Evolutionary conservation across 495 filamentous ascomycete genomes (phyloP).

Genomic region (Penicillium cinerascens): DNA sequence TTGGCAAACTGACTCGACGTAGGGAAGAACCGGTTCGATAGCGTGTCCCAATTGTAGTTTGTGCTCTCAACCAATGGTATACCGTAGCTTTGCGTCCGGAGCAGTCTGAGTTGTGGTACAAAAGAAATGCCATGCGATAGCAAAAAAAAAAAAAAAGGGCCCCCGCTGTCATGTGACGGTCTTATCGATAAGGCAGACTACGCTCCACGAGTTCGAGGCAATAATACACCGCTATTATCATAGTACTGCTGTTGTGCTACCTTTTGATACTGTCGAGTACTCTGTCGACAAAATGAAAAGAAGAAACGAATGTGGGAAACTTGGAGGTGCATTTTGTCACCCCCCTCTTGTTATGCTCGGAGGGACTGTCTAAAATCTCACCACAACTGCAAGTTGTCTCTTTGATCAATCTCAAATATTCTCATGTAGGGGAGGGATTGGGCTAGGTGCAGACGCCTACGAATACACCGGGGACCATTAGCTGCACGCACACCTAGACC

Average conservation of each 20-base stretch:
- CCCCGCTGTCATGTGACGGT: conserved; percentile 16
- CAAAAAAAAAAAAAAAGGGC: conserved; percentile 5
- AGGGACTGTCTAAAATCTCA: neutral
- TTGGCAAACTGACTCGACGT: neutral
- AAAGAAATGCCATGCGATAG: neutral
- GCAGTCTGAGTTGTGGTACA: neutral
- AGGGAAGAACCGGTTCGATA: neutral
- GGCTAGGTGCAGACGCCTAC: neutral
- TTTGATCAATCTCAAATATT: neutral
- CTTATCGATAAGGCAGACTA: conserved; percentile 2
- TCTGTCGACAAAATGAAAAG: neutral
- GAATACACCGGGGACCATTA: neutral
- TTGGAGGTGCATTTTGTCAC: neutral
- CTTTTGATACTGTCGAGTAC: neutral
- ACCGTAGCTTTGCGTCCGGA: neutral
- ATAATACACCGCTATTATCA: neutral
- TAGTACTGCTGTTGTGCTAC: neutral
- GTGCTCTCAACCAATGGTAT: neutral
- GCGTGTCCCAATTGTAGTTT: neutral
- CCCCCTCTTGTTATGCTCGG: neutral
- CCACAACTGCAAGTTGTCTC: neutral
- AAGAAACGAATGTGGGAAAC: neutral
- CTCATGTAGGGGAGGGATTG: neutral
- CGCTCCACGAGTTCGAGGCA: neutral
- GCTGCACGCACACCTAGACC: neutral